These are phyloP conservation scores for Picocystis sp. DNA, from an alignment of 163 green algal species.

Conservation along the genomic window DNA sequence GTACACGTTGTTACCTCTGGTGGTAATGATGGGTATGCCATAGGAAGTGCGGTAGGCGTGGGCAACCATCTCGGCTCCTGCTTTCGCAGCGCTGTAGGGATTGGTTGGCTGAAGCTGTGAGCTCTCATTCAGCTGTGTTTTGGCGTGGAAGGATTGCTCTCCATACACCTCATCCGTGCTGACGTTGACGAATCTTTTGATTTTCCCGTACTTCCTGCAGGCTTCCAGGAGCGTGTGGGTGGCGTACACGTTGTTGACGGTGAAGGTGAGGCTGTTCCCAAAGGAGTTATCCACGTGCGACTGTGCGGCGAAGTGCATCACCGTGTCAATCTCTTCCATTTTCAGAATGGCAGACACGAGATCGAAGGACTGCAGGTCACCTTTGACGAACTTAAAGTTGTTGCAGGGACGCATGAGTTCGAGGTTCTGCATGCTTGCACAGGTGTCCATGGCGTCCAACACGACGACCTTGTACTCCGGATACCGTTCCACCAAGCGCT, in stretches of 20 bases:
- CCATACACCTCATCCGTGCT: constrained; percentile 62
- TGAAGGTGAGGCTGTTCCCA: constrained; percentile 94
- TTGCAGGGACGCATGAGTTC: neutral
- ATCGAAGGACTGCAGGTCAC: constrained; percentile 77
- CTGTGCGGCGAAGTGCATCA: constrained; percentile 97
- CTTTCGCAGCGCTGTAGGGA: constrained; percentile 87
- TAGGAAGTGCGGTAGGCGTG: constrained; percentile 89
- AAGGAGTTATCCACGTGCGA: constrained; percentile 99
- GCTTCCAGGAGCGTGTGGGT: constrained; percentile 94
- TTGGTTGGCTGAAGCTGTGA: constrained; percentile 85
- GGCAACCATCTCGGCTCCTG: constrained; percentile 92
- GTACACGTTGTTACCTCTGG: constrained; percentile 97
- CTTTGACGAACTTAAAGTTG: constrained; percentile 56
- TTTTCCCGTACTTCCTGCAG: constrained; percentile 43
- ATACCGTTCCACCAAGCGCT: constrained; percentile 45
- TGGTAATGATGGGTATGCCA: constrained; percentile 88
- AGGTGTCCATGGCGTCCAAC: constrained; percentile 95
- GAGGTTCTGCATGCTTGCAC: constrained; percentile 71
- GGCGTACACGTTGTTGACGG: constrained; percentile 67
- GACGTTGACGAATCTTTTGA: constrained; percentile 90
- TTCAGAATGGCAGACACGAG: constrained; percentile 70
- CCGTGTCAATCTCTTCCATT: constrained; percentile 79
- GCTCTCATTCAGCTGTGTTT: constrained; percentile 42
- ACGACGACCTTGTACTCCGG: constrained; percentile 79
- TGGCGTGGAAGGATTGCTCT: too few relatives aligned